phyloP scores from a whole-genome alignment of 768 basidiomycete genomes.

The Neoboletus brunneissimus region DNA sequence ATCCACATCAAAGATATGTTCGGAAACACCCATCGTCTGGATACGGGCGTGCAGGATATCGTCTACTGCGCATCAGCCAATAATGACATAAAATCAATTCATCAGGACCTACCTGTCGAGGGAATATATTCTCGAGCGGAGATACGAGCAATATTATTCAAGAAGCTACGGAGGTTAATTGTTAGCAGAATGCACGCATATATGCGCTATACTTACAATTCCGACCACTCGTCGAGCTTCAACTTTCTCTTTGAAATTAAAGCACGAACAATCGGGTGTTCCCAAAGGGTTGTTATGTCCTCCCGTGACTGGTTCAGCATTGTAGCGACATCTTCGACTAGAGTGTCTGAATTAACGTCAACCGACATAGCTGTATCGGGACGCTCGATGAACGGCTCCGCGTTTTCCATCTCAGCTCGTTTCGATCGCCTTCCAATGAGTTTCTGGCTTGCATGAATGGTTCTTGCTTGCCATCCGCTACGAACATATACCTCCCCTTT shows the following conservation, averaged over 20 bases:
- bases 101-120: conserved; percentile 54
- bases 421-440: conserved; percentile 29
- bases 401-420: conserved; percentile 23
- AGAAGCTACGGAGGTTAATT: conserved; percentile 49
- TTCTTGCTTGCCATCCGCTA: conserved; percentile 76
- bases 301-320: conserved; percentile 57
- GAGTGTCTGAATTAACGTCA: conserved; percentile 43
- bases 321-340: conserved; percentile 59
- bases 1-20: conserved; percentile 79
- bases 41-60: conserved; percentile 88
- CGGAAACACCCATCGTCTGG: conserved; percentile 86
- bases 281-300: conserved; percentile 73
- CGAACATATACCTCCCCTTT: conserved; percentile 75
- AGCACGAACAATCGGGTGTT: conserved; percentile 64
- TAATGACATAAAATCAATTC: conserved; percentile 26
- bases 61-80: conserved; percentile 44
- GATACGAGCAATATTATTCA: conserved; percentile 70
- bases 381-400: conserved; percentile 30
- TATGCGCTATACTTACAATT: conserved; percentile 63
- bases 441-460: conserved; percentile 49
- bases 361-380: conserved; percentile 28
- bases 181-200: conserved; percentile 18
- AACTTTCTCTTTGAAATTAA: conserved; percentile 66
- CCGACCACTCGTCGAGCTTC: conserved; percentile 83
- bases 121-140: conserved; percentile 69